Base-by-base conservation (phyloP, 768 basidiomycete species). In the Amanita rubescens region DNA sequence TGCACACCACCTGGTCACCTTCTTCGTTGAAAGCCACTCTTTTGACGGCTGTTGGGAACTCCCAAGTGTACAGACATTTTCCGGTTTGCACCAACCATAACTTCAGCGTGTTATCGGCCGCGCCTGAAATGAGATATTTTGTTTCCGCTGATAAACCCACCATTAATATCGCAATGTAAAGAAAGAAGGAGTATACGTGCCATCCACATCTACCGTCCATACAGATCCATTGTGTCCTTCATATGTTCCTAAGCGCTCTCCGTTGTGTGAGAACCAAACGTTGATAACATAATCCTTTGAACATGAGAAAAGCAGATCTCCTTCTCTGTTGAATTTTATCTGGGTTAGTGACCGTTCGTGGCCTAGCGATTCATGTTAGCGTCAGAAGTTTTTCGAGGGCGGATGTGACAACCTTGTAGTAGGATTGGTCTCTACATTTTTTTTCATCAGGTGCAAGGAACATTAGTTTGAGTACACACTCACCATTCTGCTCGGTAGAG, bases 41-140 rank as follows among this genome's bases (percentile, higher is more conserved):
- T 77, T 97, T 98, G 60, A 99, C 90, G 4, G 96, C 96, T 0
- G 95, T 98, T 33, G 90, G 90, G 77, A 96, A 97, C 68, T 98
- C 95, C 96, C 96, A 99, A 3, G 81, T 86, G 67, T 85, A 90
- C 25, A 99, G 75, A 64, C 91, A 94, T 71, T 96, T 92, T 55
- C 95, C 96, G 3, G 85, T 87, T 47, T 81, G 72, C 27, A 97
- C 90, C 43, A 79, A 76, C 96, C 95, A 99, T 8, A 99, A 76
- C 57, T 86, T 82, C 69, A 99, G 79, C 38, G 82, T 80, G 69
- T 97, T 99, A 69, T 99, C 95, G 14, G 96, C 95, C 2, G 94
- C 82, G 9, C 95, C 95, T 5, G 94, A 88, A 20, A 97, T 76
- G 62, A 98, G 75, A 71, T 83, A 94, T 67, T 75, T 80, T 57